Evolutionary conservation across 129 eudicot species (phyloP), one percentile per base, ranked within the genome.

Genomic region (Flaveria trinervia): DNA sequence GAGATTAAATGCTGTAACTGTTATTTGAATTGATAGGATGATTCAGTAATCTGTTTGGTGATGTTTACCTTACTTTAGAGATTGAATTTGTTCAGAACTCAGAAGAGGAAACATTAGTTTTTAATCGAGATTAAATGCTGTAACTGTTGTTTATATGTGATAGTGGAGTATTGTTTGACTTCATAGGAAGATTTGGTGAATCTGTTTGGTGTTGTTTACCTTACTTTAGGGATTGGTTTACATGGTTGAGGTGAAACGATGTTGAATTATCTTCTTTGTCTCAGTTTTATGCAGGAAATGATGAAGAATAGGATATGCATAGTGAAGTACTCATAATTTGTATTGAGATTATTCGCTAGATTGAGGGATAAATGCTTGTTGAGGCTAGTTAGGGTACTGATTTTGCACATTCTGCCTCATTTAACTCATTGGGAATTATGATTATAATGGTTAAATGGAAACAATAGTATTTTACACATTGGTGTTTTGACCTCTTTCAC

Each of bases 261-360:
- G 36, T 3, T 30, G 71, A 62, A 26, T 26, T 75, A 25, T 14
- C 70, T 61, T 77, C 16, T 68, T 55, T 55, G 14, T 23, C 0
- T 25, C 36, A 20, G 20, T 2, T 74, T 36, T 74, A 46, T 23
- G 60, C 45, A 12, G 10, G 44, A 70, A 64, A 57, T 26, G 61
- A 69, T 46, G 69, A 57, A 57, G 46, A 56, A 68, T 39, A 52
- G 55, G 67, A 72, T 36, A 54, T 67, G 59, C 43, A 59, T 78
- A 7, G 57, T 78, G 64, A 46, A 69, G 59, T 78, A 43, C 46
- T 55, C 16, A 49, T 77, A 39, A 3, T 28, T 44, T 54, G 17
- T 55, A 16, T 30, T 45, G 76, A 78, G 46, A 8, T 70, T 57
- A 18, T 28, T 64, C 7, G 46, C 45, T 28, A 64, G 7, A 2